Evolutionary conservation across 768 basidiomycete species (phyloP), one percentile per base, ranked within the genome.

Genomic region (Amylocystis lapponica): DNA sequence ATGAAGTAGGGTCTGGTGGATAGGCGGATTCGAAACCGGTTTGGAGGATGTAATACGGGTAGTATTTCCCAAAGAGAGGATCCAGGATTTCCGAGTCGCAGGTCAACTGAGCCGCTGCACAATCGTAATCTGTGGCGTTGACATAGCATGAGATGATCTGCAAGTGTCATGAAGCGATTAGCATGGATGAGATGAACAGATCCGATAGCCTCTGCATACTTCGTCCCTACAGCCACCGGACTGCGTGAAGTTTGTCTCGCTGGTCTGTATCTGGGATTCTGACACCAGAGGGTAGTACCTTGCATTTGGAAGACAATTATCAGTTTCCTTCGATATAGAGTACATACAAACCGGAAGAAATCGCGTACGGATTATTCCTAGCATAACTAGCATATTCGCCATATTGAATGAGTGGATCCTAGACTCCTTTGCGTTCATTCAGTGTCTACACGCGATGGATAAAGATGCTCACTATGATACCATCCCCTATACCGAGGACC

Each of bases 401-500:
- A 52, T 81, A 82, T 60, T 81, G 80, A 2, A 52, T 53, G 20
- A 79, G 55, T 5, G 52, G 63, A 57, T 55, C 61, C 57, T 76
- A 41, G 22, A 35, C 12, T 5, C 8, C 20, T 14, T 27, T 39
- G n/a, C 41, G 29, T 36, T 23, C 5, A 41, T 35, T 31, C 13
- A 14, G 11, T 29, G 33, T 22, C 27, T 17, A 12, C 2, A 27
- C 14, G 23, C 21, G 19, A 27, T 36, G 13, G 13, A 36, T 30
- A 23, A 10, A 16, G n/a, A 17, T 14, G 48, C 68, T 12, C 57
- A 80, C 78, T 4, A 79, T 81, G 19, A 81, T 58, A 10, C 79
- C 79, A 52, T 83, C 69, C 14, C 81, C 80, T 17, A 83, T 66
- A 14, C 77, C 81, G n/a, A 81, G 69, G 20, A 71, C 65, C 56